Evolutionary conservation across 768 basidiomycete species (phyloP).

Genomic region (Tephrocybe sp.): DNA sequence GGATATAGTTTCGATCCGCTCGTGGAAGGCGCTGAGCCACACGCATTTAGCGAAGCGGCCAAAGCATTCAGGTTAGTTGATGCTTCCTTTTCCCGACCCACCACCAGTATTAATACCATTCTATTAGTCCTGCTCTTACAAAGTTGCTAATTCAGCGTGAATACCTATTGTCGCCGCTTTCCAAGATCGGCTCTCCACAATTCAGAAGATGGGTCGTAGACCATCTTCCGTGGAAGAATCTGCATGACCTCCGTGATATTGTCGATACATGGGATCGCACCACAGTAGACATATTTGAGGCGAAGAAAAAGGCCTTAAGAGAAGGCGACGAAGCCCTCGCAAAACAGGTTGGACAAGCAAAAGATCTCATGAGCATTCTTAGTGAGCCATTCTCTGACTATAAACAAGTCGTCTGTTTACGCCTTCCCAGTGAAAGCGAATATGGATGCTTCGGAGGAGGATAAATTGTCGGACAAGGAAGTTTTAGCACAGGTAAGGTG

Average conservation of each 20-base stretch:
- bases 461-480: constrained; percentile 24
- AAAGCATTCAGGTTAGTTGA: constrained; percentile 6
- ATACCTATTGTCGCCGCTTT: constrained; percentile 11
- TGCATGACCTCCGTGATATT: constrained; percentile 12
- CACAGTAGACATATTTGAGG: constrained; percentile 12
- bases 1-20: constrained; percentile 19
- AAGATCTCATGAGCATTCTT: constrained; percentile 19
- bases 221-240: constrained; percentile 9
- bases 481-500: constrained; percentile 24
- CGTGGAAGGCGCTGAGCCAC: constrained; percentile 9
- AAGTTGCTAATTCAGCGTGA: constrained; percentile 8
- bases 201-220: constrained; percentile 17
- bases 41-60: constrained; percentile 15
- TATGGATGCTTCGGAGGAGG: constrained; percentile 10
- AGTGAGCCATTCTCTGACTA: constrained; percentile 3
- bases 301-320: constrained; percentile 14
- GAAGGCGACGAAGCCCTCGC: constrained; percentile 15
- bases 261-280: constrained; percentile 16
- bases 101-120: background rate
- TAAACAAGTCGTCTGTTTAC: background rate
- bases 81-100: background rate
- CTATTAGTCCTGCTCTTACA: constrained; percentile 7
- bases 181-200: constrained; percentile 16
- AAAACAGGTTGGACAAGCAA: constrained; percentile 7
- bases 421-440: constrained; percentile 12